Percentiles rank a stretch among this genome's conserved stretches.
Conservation (phyloP, 306 rosid species). For the Begonia masoniana region DNA sequence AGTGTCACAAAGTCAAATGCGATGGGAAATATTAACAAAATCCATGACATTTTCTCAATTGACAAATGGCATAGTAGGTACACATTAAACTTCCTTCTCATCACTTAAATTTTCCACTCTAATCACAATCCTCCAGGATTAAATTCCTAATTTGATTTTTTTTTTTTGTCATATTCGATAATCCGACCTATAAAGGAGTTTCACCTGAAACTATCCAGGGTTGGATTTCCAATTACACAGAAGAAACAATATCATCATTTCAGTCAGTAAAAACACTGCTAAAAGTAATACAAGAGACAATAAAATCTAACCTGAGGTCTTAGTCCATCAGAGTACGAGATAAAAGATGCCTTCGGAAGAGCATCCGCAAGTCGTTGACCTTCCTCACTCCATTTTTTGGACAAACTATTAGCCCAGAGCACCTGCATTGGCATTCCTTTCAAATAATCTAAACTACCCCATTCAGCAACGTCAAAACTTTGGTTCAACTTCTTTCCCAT, state of each 20-base stretch:
- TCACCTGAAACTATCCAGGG: no score
- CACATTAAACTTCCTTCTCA: no score
- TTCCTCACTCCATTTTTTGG: slow-evolving; percentile 68
- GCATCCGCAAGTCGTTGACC: slow-evolving; percentile 53
- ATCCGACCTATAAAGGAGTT: no score
- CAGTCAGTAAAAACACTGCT: neutral
- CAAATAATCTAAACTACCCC: slow-evolving; percentile 71
- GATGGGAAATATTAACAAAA: no score
- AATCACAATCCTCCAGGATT: no score
- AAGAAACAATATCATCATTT: neutral
- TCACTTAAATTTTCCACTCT: no score
- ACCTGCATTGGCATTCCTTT: slow-evolving; percentile 60
- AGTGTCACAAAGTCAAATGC: no score
- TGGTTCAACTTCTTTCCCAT: slow-evolving; percentile 59
- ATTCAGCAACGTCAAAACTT: slow-evolving; percentile 72
- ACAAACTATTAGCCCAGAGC: slow-evolving; percentile 72
- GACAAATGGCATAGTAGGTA: no score
- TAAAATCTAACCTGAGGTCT: slow-evolving; percentile 78
- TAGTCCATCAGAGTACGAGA: slow-evolving; percentile 41
- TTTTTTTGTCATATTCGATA: no score
- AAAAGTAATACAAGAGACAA: slow-evolving; percentile 6
- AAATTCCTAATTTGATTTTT: no score
- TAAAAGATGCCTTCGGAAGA: slow-evolving; percentile 57
- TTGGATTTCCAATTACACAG: no score
- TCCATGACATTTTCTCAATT: no score